Percentiles rank a stretch among this genome's conserved stretches.
Conservation (phyloP, 2,329 filamentous ascomycete genomes). For the Trichoderma sp. region DNA sequence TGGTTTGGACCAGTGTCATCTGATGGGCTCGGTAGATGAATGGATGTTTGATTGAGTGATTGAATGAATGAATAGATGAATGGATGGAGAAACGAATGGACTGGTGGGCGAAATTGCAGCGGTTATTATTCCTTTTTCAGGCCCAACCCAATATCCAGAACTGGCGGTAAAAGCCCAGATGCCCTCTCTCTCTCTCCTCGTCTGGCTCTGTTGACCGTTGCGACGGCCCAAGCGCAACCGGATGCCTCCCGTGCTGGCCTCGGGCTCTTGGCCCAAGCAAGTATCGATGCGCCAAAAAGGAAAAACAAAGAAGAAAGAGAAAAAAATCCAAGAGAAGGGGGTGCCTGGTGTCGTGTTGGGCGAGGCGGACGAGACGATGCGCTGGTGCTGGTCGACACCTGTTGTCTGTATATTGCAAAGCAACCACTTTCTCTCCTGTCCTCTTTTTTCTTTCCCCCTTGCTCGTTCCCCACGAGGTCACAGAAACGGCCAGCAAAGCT, state of each 20-base stretch:
- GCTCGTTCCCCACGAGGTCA: constrained; percentile 12
- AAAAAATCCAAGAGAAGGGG: not conserved
- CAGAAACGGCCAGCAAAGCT: constrained; percentile 16
- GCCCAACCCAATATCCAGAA: not conserved
- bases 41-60: not conserved
- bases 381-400: not conserved
- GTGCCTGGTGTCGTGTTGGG: constrained; percentile 10
- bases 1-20: not conserved
- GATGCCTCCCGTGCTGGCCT: constrained; percentile 2
- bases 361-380: not conserved
- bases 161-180: not conserved
- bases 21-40: not conserved
- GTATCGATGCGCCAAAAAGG: not conserved
- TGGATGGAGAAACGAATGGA: not conserved
- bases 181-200: not conserved
- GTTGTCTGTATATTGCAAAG: not conserved
- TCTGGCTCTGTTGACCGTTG: not conserved
- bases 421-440: not conserved
- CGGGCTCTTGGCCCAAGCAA: constrained; percentile 2
- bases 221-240: not conserved
- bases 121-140: not conserved
- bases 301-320: not conserved
- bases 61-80: not conserved
- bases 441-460: not conserved
- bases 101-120: not conserved